Evolutionary conservation across 2,329 filamentous ascomycete species (phyloP).

Genomic region (Coniochaeta pulveracea): DNA sequence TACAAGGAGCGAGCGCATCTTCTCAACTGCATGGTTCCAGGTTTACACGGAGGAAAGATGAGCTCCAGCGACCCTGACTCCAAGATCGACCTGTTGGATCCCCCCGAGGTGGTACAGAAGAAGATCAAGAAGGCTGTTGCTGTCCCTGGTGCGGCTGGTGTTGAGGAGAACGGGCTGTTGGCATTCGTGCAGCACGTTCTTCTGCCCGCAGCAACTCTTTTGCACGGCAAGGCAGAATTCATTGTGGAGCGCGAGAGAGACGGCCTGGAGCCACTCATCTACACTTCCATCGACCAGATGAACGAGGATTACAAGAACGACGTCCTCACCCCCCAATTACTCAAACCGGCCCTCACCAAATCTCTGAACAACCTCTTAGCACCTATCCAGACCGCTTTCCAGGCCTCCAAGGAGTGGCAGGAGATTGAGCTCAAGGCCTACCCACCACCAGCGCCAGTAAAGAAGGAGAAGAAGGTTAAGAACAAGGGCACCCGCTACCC

Average conservation of each 20-base stretch:
- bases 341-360: constrained; percentile 74
- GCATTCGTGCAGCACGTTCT: constrained; percentile 81
- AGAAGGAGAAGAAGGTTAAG: constrained; percentile 68
- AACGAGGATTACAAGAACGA: constrained; percentile 74
- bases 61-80: constrained; percentile 63
- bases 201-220: constrained; percentile 55
- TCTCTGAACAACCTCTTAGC: constrained; percentile 63
- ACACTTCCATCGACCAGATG: constrained; percentile 63
- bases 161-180: constrained; percentile 79
- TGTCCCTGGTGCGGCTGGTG: constrained; percentile 57
- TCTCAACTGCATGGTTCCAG: constrained; percentile 68
- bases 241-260: constrained; percentile 55
- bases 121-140: constrained; percentile 82
- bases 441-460: constrained; percentile 53
- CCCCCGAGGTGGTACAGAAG: constrained; percentile 60
- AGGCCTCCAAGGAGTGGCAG: constrained; percentile 68
- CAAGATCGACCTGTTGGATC: constrained; percentile 90
- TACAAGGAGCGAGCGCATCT: constrained; percentile 61
- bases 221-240: constrained; percentile 54
- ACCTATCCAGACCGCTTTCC: constrained; percentile 66
- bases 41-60: constrained; percentile 81
- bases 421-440: constrained; percentile 68
- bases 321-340: constrained; percentile 71
- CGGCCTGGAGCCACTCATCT: constrained; percentile 61
- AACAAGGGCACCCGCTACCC: constrained; percentile 60